Percentiles rank a stretch among this genome's conserved stretches.
phyloP scores from a whole-genome alignment of 495 filamentous ascomycete genomes.

The Talaromyces proteolyticus region DNA sequence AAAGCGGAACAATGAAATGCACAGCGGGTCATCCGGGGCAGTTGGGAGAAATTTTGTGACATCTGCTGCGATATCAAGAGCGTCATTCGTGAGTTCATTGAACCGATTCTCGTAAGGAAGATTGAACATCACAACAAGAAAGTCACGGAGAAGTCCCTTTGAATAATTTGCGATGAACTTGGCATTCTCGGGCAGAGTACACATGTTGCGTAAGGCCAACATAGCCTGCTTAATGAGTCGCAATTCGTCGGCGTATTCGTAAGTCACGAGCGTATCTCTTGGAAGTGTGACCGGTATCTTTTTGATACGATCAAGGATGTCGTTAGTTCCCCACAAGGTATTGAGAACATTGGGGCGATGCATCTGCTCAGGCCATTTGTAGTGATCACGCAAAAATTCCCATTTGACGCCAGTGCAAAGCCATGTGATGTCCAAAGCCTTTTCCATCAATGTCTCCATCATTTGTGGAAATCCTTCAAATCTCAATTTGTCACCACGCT shows the following conservation, averaged over 20 bases:
- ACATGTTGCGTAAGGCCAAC: slow-evolving; percentile 89
- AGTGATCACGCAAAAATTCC: slow-evolving; percentile 63
- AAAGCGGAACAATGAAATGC: slow-evolving; percentile 65
- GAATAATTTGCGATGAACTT: slow-evolving; percentile 67
- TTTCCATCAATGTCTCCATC: slow-evolving; percentile 82
- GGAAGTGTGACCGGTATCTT: slow-evolving; percentile 48
- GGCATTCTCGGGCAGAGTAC: slow-evolving; percentile 83
- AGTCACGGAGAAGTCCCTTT: slow-evolving; percentile 61
- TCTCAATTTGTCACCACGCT: slow-evolving; percentile 90
- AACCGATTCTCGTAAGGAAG: slow-evolving; percentile 68
- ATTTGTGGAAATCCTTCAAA: slow-evolving; percentile 89
- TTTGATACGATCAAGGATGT: slow-evolving; percentile 64
- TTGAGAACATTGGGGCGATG: slow-evolving; percentile 62
- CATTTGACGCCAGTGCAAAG: slow-evolving; percentile 80
- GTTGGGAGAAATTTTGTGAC: slow-evolving; percentile 74
- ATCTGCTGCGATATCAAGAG: slow-evolving; percentile 89
- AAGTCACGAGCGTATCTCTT: slow-evolving; percentile 68
- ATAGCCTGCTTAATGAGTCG: slow-evolving; percentile 79
- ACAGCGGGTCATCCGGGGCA: slow-evolving; percentile 66
- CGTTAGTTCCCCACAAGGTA: slow-evolving; percentile 56
- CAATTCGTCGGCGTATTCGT: slow-evolving; percentile 64
- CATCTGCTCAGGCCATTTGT: not conserved
- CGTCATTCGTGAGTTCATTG: slow-evolving; percentile 85
- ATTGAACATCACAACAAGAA: slow-evolving; percentile 74
- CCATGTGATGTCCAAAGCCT: slow-evolving; percentile 64